Evolutionary conservation across 805 yeast species (phyloP).

Genomic region (Candida railenensis): DNA sequence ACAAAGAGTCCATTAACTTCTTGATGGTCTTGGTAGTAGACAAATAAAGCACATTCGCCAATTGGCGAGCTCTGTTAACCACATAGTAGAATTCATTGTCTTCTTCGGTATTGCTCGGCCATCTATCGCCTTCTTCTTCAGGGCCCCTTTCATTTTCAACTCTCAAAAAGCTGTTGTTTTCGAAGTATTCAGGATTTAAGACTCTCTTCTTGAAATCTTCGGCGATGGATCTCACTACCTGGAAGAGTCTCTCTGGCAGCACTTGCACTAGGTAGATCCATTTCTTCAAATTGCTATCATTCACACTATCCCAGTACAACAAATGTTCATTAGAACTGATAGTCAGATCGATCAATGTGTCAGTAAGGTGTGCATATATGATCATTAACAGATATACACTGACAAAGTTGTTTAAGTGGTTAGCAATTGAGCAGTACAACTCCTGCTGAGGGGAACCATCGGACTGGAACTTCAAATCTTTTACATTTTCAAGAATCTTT

Average conservation of each 20-base stretch:
- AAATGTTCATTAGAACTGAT: constrained; percentile 29
- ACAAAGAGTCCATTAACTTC: constrained; percentile 2
- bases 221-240: constrained; percentile 12
- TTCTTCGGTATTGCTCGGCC: constrained; percentile 13
- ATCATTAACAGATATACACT: constrained; percentile 23
- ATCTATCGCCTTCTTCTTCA: constrained; percentile 3
- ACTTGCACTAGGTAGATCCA: constrained; percentile 33
- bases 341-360: constrained; percentile 32
- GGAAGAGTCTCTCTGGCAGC: constrained; percentile 25
- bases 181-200: not conserved
- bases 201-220: constrained; percentile 7
- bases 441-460: constrained; percentile 1
- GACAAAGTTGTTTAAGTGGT: constrained; percentile 13
- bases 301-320: constrained; percentile 34
- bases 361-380: constrained; percentile 28
- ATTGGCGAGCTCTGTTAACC: not conserved
- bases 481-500: not conserved
- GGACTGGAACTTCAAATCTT: not conserved
- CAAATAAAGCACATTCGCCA: not conserved
- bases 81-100: constrained; percentile 14
- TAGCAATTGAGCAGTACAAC: not conserved
- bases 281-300: constrained; percentile 23
- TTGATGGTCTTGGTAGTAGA: not conserved
- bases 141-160: constrained; percentile 1
- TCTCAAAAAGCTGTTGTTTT: not conserved